Evolutionary conservation across 805 yeast species (phyloP).

Genomic region (Priceomyces fermenticarens): DNA sequence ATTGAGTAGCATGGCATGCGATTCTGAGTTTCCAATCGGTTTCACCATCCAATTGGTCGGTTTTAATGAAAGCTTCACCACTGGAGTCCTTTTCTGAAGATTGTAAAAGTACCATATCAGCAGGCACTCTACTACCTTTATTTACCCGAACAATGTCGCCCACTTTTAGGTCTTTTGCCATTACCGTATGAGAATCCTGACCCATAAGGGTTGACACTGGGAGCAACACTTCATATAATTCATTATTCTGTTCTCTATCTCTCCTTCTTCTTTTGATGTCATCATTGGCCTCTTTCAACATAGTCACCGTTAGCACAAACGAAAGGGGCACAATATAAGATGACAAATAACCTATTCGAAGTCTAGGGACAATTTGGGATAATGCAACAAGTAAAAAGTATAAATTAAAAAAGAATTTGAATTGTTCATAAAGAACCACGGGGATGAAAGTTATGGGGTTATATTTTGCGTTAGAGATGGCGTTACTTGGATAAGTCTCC

Average conservation of each 20-base stretch:
- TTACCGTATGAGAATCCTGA: constrained; percentile 23
- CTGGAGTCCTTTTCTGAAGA: constrained; percentile 63
- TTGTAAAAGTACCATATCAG: constrained; percentile 83
- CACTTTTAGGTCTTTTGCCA: constrained; percentile 66
- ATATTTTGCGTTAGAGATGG: constrained; percentile 91
- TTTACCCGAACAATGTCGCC: constrained; percentile 81
- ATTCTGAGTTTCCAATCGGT: constrained; percentile 96
- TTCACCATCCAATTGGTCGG: constrained; percentile 98
- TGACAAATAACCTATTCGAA: constrained; percentile 89
- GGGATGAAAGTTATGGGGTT: constrained; percentile 87
- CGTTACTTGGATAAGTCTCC: constrained; percentile 58
- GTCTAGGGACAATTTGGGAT: constrained; percentile 85
- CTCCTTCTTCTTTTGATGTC: constrained; percentile 88
- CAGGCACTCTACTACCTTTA: constrained; percentile 87
- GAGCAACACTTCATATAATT: constrained; percentile 69
- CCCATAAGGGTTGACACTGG: constrained; percentile 22
- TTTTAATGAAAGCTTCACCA: constrained; percentile 91
- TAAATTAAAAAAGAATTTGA: constrained; percentile 92
- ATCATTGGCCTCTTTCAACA: constrained; percentile 94
- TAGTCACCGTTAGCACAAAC: constrained; percentile 87
- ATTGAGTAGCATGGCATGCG: constrained; percentile 73
- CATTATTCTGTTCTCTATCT: constrained; percentile 85
- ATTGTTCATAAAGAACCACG: constrained; percentile 86
- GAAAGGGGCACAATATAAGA: constrained; percentile 93
- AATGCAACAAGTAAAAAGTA: constrained; percentile 91